Evolutionary conservation across 2,329 filamentous ascomycete species (phyloP).

Genomic region (Cryphonectria radicalis): DNA sequence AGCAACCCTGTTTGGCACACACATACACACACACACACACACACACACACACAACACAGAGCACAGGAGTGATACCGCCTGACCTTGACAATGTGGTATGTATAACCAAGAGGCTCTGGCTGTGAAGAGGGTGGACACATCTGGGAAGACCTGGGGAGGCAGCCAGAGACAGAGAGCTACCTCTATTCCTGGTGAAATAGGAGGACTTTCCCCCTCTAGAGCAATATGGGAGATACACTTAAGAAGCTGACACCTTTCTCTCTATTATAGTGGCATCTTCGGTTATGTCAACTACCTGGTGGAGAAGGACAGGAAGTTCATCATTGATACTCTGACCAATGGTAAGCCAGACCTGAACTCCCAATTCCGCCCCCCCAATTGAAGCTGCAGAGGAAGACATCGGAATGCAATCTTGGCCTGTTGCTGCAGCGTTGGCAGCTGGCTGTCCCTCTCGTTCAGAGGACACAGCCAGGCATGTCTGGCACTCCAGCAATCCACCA

Average conservation of each 20-base stretch:
- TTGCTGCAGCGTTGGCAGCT: background rate
- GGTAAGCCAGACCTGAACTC: conserved; percentile 60
- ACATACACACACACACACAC: too few species aligned
- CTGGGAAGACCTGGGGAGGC: conserved; percentile 25
- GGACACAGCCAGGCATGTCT: background rate
- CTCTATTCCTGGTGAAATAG: conserved; percentile 8
- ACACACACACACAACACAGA: conserved; percentile 8
- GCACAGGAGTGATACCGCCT: conserved; percentile 29
- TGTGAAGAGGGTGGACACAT: background rate
- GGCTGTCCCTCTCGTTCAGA: background rate
- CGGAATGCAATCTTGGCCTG: background rate
- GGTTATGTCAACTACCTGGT: conserved; percentile 99
- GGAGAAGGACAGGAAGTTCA: conserved; percentile 97
- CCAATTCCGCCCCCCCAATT: background rate
- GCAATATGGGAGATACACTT: conserved; percentile 9
- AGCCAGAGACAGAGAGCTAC: background rate
- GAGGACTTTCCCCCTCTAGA: background rate
- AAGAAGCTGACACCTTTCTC: conserved; percentile 37
- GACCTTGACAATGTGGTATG: conserved; percentile 43
- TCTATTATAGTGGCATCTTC: conserved; percentile 77
- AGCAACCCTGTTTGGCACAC: conserved; percentile 4
- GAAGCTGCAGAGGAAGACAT: background rate
- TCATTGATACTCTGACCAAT: conserved; percentile 94
- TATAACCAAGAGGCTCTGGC: background rate
- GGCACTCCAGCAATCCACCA: background rate